A percentile compares a stretch with the other conserved stretches of the same genome.
These are phyloP conservation scores for Acacia acuminata DNA, from an alignment of 306 rosid species.

Conservation along the genomic window DNA sequence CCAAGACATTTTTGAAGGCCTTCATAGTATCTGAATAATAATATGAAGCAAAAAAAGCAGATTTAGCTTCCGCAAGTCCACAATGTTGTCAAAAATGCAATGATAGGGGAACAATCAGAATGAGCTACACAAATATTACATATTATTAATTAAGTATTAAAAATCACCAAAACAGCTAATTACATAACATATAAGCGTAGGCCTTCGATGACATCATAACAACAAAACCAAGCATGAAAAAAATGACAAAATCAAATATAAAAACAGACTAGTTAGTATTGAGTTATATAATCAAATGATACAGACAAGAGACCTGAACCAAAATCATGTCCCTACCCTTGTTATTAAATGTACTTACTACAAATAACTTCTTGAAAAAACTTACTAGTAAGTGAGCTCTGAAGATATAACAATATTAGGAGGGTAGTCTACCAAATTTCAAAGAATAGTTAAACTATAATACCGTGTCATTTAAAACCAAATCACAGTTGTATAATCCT, in stretches of 20 bases:
- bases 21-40: slow-evolving; percentile 71
- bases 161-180: not conserved
- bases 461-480: not conserved
- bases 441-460: not conserved
- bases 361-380: no score
- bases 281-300: not conserved
- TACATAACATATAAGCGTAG: slow-evolving; percentile 48
- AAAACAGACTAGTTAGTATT: not conserved
- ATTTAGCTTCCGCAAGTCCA: slow-evolving; percentile 18
- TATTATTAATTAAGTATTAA: not conserved
- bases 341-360: no score
- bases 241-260: not conserved
- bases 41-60: slow-evolving; percentile 27
- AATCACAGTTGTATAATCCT: not conserved
- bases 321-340: slow-evolving; percentile 6
- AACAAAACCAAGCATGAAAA: not conserved
- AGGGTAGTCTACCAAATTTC: no score
- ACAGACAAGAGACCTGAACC: not conserved
- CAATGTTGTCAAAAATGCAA: not conserved
- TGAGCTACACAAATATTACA: not conserved
- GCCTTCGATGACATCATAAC: slow-evolving; percentile 50
- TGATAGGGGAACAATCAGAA: not conserved
- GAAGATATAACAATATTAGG: no score
- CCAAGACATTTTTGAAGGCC: slow-evolving; percentile 95
- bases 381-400: no score